Conservation (phyloP, 257 asterid genomes). For the Forsythia suspensa region DNA sequence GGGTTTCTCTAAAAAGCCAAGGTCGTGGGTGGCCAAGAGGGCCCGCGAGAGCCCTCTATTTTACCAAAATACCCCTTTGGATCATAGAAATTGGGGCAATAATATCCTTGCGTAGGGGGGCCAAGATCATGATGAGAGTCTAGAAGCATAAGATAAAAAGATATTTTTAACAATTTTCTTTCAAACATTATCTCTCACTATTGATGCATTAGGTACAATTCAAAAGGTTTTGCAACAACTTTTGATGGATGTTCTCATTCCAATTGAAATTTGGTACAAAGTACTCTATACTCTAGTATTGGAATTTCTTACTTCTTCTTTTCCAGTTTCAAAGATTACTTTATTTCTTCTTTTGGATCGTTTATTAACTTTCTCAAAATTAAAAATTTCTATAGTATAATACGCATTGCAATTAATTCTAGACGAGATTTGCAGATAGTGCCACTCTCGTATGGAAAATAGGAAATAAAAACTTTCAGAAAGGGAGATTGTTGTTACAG, state of each 20-base stretch:
- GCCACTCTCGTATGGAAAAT: not conserved
- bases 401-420: slow-evolving; percentile 16
- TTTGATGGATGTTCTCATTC: slow-evolving; percentile 1
- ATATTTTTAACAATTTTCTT: not conserved
- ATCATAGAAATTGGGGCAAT: too few species aligned
- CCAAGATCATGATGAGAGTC: too few species aligned
- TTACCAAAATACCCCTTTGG: too few species aligned
- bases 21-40: too few species aligned
- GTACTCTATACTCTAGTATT: slow-evolving; percentile 1
- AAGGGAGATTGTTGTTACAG: slow-evolving; percentile 8
- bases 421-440: not conserved
- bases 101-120: too few species aligned
- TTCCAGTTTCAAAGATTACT: not conserved
- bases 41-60: too few species aligned
- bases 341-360: not conserved
- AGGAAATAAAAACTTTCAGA: slow-evolving; percentile 4
- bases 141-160: too few species aligned
- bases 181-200: not conserved
- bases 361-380: slow-evolving; percentile 6
- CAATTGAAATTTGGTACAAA: not conserved
- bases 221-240: slow-evolving; percentile 2
- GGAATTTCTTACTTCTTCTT: not conserved
- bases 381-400: not conserved
- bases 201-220: not conserved
- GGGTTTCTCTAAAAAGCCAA: too few species aligned